Evolutionary conservation across 306 rosid species (phyloP).

Genomic region (Corylus heterophylla): DNA sequence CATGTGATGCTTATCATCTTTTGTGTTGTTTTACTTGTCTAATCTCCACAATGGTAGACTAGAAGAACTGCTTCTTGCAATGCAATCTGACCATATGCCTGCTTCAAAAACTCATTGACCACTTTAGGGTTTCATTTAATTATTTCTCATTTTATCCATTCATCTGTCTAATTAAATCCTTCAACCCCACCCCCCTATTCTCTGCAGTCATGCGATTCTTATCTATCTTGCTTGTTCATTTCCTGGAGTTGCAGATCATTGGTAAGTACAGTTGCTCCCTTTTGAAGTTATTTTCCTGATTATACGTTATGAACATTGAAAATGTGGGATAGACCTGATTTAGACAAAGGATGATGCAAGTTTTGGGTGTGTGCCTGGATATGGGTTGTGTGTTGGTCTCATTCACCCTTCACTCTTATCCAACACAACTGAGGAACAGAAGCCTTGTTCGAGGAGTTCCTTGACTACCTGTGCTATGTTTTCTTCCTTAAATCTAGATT

Average conservation of each 20-base stretch:
- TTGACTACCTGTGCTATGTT: not conserved
- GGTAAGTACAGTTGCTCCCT: slow-evolving; percentile 53
- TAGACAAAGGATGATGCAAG: not conserved
- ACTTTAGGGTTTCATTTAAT: not conserved
- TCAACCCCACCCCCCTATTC: slow-evolving; percentile 12
- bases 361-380: not conserved
- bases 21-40: not conserved
- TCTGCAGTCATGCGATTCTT: slow-evolving; percentile 84
- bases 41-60: not conserved
- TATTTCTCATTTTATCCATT: not conserved
- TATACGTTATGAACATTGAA: slow-evolving; percentile 1
- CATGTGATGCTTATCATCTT: not conserved
- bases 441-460: slow-evolving; percentile 8
- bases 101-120: not conserved
- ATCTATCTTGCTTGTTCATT: slow-evolving; percentile 71
- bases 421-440: not conserved
- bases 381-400: slow-evolving; percentile 8
- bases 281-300: not conserved
- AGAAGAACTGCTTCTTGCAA: slow-evolving; percentile 7
- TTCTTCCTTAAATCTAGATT: not conserved
- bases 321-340: not conserved
- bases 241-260: slow-evolving; percentile 82
- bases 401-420: not conserved
- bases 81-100: not conserved
- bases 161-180: not conserved